Base-by-base conservation (phyloP, 345 rosid genomes). In the Luvunga scandens region DNA sequence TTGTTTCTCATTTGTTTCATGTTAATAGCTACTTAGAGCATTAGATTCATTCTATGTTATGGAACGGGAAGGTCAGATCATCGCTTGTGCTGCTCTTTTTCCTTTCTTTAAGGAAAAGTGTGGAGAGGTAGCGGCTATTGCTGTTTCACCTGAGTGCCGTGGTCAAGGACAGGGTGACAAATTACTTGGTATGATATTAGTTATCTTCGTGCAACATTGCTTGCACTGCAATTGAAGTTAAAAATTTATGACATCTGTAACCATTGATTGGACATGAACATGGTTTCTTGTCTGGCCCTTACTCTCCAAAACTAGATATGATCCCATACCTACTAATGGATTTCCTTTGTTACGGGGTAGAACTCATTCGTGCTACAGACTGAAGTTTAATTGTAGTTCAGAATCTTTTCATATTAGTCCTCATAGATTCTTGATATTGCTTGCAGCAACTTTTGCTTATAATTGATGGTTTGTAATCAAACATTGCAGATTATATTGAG, bases 141-240 rank as follows among this genome's bases (percentile, higher is more conserved):
- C 95, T 12, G 98, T 95, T 82, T 86, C 98, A 77, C 82, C 97
- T 56, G 98, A 95, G 48, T 95, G 98, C 65, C 94, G 93, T 62
- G 98, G 99, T 69, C 98, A 95, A 88, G 98, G 98, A 74, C 98
- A 92, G 42, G 98, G 98, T 69, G 98, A 95, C 82, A 95, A 95
- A 85, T 83, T 93, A 71, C 95, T 95, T 6, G 99, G 99, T 95
- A 90, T 53, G 81, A 34, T 50, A 9, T 48, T 8, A 28, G 70
- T 50, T 28, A 25, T 22, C 39, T 66, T 6, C 48, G 14, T 39
- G 21, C 60, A 10, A 39, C 4, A 45, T 22, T 70, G 61, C 73
- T 28, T 13, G 73, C 3, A 16, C 38, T 28, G 13, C 25, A 16
- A 33, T 21, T 59, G 39, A 75, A 22, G 42, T 62, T 42, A 45